Evolutionary conservation across 177 flowering plant genomes (phyloP), one percentile per base, ranked within the genome.

Genomic region (Vitis hybrid): DNA sequence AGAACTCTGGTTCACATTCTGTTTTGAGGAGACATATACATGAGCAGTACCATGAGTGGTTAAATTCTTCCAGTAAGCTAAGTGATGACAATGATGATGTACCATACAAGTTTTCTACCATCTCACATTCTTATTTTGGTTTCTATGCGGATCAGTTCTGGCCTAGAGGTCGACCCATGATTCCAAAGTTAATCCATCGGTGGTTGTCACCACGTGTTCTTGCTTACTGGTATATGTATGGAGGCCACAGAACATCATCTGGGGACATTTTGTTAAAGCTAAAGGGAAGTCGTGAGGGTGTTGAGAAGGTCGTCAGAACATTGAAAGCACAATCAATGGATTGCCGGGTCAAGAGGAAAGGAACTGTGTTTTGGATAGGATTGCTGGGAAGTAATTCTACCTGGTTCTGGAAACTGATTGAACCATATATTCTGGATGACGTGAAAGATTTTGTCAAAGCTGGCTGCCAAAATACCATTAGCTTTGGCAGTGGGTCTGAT

Each of bases 171-270:
- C 71, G 61, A 13, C 83, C 80, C 2, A 66, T 64, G 68, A 77
- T 92, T 67, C 99, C 98, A 39, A 93, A 86, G 71, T 83, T 96
- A 50, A 85, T 96, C 69, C 90, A 92, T 72, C 82, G 98, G 54
- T 93, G 99, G 99, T 67, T 96, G 66, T 91, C 98, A 61, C 93
- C 99, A 7, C 83, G 85, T 45, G 93, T 79, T 71, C 88, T 93
- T 82, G 98, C 97, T 14, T 92, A 93, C 80, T 93, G 97, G 98
- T 96, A 85, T 63, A 93, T 93, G 97, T 90, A 87, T 73, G 89
- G 92, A 2, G 99, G 99, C 15, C 78, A 82, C 73, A 89, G 85
- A 82, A 85, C 90, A 64, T 72, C 93, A 54, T 73, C 86, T 0
- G 98, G 97, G 52, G 94, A 93, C 75, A 83, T 91, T 53, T 26